Percentiles rank a stretch among this genome's conserved stretches.
phyloP scores from a whole-genome alignment of 2,329 filamentous ascomycete genomes.

The Thelonectria rubi region DNA sequence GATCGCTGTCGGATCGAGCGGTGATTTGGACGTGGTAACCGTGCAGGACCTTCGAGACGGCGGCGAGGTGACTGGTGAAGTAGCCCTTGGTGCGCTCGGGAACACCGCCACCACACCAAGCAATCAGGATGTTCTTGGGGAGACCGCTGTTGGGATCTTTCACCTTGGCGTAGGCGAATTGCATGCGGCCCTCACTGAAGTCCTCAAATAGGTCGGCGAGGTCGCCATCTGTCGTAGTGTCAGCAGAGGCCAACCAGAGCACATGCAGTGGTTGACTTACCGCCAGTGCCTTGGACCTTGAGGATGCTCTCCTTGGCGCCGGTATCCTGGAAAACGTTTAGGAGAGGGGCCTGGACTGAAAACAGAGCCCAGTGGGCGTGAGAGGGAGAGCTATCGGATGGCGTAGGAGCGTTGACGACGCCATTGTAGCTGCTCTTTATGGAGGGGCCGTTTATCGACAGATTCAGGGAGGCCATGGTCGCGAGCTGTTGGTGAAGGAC shows the following conservation, averaged over 20 bases:
- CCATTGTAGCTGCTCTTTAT: conserved; percentile 83
- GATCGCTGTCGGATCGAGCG: conserved; percentile 87
- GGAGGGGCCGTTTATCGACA: conserved; percentile 80
- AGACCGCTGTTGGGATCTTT: conserved; percentile 91
- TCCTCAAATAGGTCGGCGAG: conserved; percentile 90
- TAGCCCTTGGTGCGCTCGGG: conserved; percentile 99
- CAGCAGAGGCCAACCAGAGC: conserved; percentile 24
- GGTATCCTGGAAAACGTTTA: conserved; percentile 91
- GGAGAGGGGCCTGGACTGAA: conserved; percentile 88
- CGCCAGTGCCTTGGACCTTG: conserved; percentile 92
- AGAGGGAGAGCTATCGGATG: conserved; percentile 74
- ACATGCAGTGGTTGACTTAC: conserved; percentile 54
- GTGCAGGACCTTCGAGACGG: conserved; percentile 91
- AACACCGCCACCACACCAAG: conserved; percentile 96
- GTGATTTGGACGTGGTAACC: conserved; percentile 98
- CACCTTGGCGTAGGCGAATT: conserved; percentile 97
- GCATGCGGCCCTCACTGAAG: conserved; percentile 94
- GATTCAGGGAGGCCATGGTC: conserved; percentile 80
- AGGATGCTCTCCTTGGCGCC: conserved; percentile 91
- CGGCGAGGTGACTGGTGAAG: conserved; percentile 92
- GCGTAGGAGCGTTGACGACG: conserved; percentile 62
- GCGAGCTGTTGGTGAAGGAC: conserved; percentile 29
- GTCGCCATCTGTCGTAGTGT: conserved; percentile 76
- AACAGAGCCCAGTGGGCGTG: conserved; percentile 94
- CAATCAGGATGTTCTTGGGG: conserved; percentile 92